Conservation (phyloP, 352 stramenopile genomes). For the Phytopythium sindhum region DNA sequence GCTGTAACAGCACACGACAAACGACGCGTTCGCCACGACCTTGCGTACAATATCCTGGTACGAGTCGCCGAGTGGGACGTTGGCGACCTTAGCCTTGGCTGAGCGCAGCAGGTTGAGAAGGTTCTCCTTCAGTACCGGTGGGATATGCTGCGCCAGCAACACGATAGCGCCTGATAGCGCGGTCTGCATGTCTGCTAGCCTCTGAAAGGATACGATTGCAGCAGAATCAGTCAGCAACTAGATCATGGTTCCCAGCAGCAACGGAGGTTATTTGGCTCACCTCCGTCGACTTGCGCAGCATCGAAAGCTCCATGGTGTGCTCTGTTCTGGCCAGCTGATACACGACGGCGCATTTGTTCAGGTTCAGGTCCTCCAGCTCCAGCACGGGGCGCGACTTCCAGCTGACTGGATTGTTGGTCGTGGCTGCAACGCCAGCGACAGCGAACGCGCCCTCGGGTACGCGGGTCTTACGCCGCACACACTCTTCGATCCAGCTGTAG, state of each 20-base stretch:
- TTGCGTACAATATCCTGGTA: conserved; percentile 78
- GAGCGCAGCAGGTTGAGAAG: conserved; percentile 62
- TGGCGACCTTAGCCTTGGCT: conserved; percentile 76
- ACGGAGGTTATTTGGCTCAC: conserved; percentile 11
- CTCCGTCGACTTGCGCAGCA: conserved; percentile 47
- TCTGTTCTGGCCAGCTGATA: conserved; percentile 39
- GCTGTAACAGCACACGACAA: conserved; percentile 80
- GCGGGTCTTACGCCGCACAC: conserved; percentile 43
- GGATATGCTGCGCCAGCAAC: conserved; percentile 74
- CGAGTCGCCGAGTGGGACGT: conserved; percentile 62
- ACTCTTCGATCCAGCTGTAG: conserved; percentile 84
- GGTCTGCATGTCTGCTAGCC: conserved; percentile 50
- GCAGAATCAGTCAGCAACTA: background rate
- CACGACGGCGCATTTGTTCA: conserved; percentile 38
- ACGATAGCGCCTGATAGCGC: conserved; percentile 56
- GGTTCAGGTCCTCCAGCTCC: conserved; percentile 46
- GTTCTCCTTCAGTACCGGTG: conserved; percentile 53
- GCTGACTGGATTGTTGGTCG: conserved; percentile 13
- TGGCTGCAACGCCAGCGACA: conserved; percentile 3
- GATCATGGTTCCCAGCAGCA: background rate
- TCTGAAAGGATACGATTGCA: conserved; percentile 20
- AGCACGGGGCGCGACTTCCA: conserved; percentile 50
- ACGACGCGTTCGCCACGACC: conserved; percentile 74
- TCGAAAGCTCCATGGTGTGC: conserved; percentile 37
- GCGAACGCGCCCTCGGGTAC: conserved; percentile 56